Evolutionary conservation across 441 rosid genomes (phyloP), one percentile per base, ranked within the genome.

Genomic region (Gossypium schwendimanii): DNA sequence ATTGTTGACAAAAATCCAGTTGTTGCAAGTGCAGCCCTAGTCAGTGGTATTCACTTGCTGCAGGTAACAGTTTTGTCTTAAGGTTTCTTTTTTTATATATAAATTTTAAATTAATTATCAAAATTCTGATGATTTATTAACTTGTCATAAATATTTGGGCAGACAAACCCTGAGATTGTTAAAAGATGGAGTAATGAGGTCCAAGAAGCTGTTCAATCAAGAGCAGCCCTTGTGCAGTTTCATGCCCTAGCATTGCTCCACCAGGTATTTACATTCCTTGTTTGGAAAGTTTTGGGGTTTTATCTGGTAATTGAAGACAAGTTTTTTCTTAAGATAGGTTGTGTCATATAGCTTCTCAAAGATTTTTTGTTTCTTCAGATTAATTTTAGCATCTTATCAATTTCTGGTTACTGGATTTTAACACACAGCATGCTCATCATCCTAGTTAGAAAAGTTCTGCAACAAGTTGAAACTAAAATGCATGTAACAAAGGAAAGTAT

Each of bases 141-240:
- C 20, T 44, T 59, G 33, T 69, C 54, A 39, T 71, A 64, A 58
- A 59, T 59, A 45, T 75, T 63, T 72, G 76, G 62, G 26, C 84
- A 95, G 99, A 87, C 98, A 65, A 95, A 87, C 82, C 99, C 98
- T 0, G 98, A 92, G 81, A 90, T 95, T 79, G 99, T 95, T 75
- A 95, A 92, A 83, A 87, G 99, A 77, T 92, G 99, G 98, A 95
- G 98, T 75, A 95, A 95, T 80, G 99, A 95, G 82, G 96, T 95
- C 76, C 98, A 92, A 81, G 99, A 95, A 85, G 97, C 97, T 84
- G 87, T 95, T 79, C 96, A 91, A 59, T 95, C 99, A 68, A 91
- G 96, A 84, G 89, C 97, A 63, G 93, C 97, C 75, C 96, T 95
- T 78, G 98, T 93, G 61, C 99, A 91, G 81, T 95, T 91, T 78